Evolutionary conservation across 2,329 filamentous ascomycete genomes (phyloP).

Genomic region (Trichothecium roseum): DNA sequence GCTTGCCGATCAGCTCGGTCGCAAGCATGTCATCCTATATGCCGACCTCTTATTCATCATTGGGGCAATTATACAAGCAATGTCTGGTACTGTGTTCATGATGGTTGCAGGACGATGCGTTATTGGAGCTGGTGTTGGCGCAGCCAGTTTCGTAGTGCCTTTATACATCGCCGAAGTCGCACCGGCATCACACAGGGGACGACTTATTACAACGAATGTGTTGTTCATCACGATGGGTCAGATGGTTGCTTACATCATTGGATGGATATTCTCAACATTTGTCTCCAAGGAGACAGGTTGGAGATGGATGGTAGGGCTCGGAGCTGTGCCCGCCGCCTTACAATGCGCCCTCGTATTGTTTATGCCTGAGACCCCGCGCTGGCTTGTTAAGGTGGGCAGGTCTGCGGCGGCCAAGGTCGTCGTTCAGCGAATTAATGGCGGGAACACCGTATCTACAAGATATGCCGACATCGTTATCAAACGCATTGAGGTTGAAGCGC

Average conservation of each 20-base stretch:
- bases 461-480: slow-evolving; percentile 51
- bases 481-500: slow-evolving; percentile 64
- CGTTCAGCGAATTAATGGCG: slow-evolving; percentile 53
- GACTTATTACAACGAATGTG: slow-evolving; percentile 71
- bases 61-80: slow-evolving; percentile 57
- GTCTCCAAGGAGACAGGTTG: slow-evolving; percentile 51
- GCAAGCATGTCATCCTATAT: slow-evolving; percentile 51
- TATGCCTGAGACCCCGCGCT: slow-evolving; percentile 84
- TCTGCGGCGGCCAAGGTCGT: slow-evolving; percentile 53
- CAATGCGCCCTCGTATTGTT: slow-evolving; percentile 59
- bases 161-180: slow-evolving; percentile 83
- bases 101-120: slow-evolving; percentile 62
- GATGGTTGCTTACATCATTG: slow-evolving; percentile 76
- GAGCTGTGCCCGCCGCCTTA: slow-evolving; percentile 62
- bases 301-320: slow-evolving; percentile 87
- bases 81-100: slow-evolving; percentile 40
- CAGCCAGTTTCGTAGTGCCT: slow-evolving; percentile 73
- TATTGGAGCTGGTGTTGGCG: slow-evolving; percentile 64
- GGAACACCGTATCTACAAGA: slow-evolving; percentile 26
- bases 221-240: slow-evolving; percentile 83
- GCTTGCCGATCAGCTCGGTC: slow-evolving; percentile 51
- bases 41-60: slow-evolving; percentile 58
- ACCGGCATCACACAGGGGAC: slow-evolving; percentile 64
- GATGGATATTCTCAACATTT: slow-evolving; percentile 60
- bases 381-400: slow-evolving; percentile 63